A percentile compares a stretch with the other conserved stretches of the same genome.
phyloP scores from a whole-genome alignment of 805 yeast species.

The Saccharomycopsis microspora region DNA sequence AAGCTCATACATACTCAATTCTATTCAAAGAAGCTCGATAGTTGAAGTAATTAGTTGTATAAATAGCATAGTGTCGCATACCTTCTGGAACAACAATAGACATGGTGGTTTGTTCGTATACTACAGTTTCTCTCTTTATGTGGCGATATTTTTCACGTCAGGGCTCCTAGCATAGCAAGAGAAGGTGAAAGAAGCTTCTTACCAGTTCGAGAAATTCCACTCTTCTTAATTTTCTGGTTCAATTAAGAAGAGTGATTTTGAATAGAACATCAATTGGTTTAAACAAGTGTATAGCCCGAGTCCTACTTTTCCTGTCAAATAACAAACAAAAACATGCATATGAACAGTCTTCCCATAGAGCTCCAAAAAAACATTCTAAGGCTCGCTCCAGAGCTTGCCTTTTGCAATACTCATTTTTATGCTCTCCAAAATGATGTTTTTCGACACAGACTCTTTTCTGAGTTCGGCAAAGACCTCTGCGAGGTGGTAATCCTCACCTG shows the following conservation, averaged over 20 bases:
- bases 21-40: not conserved
- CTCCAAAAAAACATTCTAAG: constrained; percentile 28
- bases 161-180: too few species aligned
- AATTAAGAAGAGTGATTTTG: too few species aligned
- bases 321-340: too few species aligned
- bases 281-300: too few species aligned
- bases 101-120: not conserved
- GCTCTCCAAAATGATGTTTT: constrained; percentile 38
- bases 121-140: not conserved
- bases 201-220: too few species aligned
- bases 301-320: too few species aligned
- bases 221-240: too few species aligned
- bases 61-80: not conserved
- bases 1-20: not conserved
- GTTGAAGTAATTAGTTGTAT: not conserved
- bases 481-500: constrained; percentile 8
- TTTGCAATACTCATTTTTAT: constrained; percentile 33
- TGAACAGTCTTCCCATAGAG: constrained; percentile 29
- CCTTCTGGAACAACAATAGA: not conserved
- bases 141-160: too few species aligned
- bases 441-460: constrained; percentile 27
- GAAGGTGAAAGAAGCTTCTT: too few species aligned
- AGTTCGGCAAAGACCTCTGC: constrained; percentile 28
- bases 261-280: too few species aligned
- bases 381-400: constrained; percentile 25